Evolutionary conservation across 805 yeast species (phyloP).

Genomic region (Nakazawaea laoshanensis): DNA sequence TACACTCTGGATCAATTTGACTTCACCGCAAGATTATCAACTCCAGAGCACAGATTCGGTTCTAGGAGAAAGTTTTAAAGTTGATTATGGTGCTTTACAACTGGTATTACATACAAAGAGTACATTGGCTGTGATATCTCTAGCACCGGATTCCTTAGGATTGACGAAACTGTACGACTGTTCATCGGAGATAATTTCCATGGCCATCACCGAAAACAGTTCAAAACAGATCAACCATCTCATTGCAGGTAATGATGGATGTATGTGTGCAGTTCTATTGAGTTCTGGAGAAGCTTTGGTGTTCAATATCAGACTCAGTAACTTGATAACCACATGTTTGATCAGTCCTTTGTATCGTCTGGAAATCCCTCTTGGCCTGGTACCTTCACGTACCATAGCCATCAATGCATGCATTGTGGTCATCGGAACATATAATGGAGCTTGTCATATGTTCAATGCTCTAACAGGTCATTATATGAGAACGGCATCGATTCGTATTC

Average conservation of each 20-base stretch:
- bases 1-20: conserved; percentile 15
- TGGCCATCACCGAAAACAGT: too few species aligned
- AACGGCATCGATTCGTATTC: conserved; percentile 23
- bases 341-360: conserved; percentile 6
- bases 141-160: too few species aligned
- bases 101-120: neutral
- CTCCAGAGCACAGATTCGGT: neutral
- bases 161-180: too few species aligned
- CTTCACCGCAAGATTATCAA: conserved; percentile 4
- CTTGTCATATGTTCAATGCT: conserved; percentile 30
- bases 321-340: conserved; percentile 6
- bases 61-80: too few species aligned
- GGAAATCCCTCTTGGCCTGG: conserved; percentile 17
- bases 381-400: conserved; percentile 19
- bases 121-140: neutral
- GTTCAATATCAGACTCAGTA: conserved; percentile 28
- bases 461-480: conserved; percentile 32
- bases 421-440: conserved; percentile 35
- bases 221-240: conserved; percentile 11
- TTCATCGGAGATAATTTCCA: too few species aligned
- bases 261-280: conserved; percentile 27
- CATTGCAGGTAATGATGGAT: conserved; percentile 32
- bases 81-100: neutral
- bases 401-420: conserved; percentile 21
- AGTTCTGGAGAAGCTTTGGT: conserved; percentile 31